Base-by-base conservation (phyloP, 371 early-diverging fungal species). In the Capniomyces stellatus region DNA sequence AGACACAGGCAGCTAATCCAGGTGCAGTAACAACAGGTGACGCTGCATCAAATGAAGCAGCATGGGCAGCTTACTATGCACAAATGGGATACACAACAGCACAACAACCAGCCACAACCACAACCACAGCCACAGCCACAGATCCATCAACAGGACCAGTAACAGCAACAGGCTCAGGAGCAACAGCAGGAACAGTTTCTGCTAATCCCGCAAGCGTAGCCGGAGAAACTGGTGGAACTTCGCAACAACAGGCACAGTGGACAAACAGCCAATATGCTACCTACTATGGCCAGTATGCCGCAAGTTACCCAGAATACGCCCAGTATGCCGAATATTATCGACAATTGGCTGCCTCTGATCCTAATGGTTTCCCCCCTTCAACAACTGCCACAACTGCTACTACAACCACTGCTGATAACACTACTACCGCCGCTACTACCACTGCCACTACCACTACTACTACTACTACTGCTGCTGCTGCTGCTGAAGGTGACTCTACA, bases 241-340 rank as follows among this genome's bases (percentile, higher is more conserved):
- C 40, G 12, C 12, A 12, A 40, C 56, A 54, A 43, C 3, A 50
- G 6, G 30, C 41, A 24, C 64, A 64, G 49, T 66, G 66, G 66
- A 66, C 66, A 0, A 66, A 66, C 57, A 55, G 61, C 27, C 59
- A 62, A 46, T 57, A 64, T 1, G 66, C 66, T 22, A 62, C 61
- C 10, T 67, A 66, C 47, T 66, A 66, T 42, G 52, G 67, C 3
- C 66, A 66, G 51, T 63, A 66, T 41, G 67, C 67, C 2, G 40
- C 62, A 3, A 57, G 59, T 15, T 61, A 56, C 30, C 66, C 66
- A n/a, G 67, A 66, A 35, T 66, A 66, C 35, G 66, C 67, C 1
- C 66, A 64, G 52, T 66, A 66, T 21, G 66, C 68, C 1, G 62
- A 66, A 29, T 66, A 66, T 43, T 66, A 66, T 28, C 56, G 61